Base-by-base conservation (phyloP, 2,329 filamentous ascomycete genomes). In the Colletotrichum liaoningense region DNA sequence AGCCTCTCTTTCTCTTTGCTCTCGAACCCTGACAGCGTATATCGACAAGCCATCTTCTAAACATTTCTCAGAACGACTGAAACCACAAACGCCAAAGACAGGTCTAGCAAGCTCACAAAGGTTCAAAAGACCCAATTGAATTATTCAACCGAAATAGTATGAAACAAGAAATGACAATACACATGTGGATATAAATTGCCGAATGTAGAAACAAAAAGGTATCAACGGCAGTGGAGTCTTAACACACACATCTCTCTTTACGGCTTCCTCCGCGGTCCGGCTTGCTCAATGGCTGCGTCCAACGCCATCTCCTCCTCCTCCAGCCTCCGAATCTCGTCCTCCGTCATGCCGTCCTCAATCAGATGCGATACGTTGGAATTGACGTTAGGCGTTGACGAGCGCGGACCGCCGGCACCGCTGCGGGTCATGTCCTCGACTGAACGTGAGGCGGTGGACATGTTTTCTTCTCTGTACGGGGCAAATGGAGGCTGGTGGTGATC, bases 341-440 rank as follows among this genome's bases (percentile, higher is more conserved):
- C 82, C 60, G 89, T 90, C 89, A 91, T 91, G 63, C 88, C 87
- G n/a, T 90, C 88, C 77, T 91, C 89, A 5, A 90, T 86, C 42
- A 91, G 79, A 73, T 89, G 88, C 22, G 86, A 85, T 58, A 88
- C 87, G 33, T 81, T 81, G 24, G 80, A 77, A 8, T 81, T 77
- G 58, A 83, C 79, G 62, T 68, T 71, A 24, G 54, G 60, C 30
- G 69, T 73, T 16, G 72, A 63, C 14, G 73, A 75, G 16, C 71
- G 55, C 3, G 63, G 46, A 16, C 70, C 70, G 35, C 52, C 57
- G 3, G 35, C 55, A 22, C 70, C 70, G 22, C 52, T 63, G 5
- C 49, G 59, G 49, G 26, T 63, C 35, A 66, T 28, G 57, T 71
- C 56, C 19, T 71, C 71, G n/a, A 57, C 22, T 4, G 73, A 69